Evolutionary conservation across 305 asterid genomes (phyloP), one percentile per base, ranked within the genome.

Genomic region (Fraxinus albicans): DNA sequence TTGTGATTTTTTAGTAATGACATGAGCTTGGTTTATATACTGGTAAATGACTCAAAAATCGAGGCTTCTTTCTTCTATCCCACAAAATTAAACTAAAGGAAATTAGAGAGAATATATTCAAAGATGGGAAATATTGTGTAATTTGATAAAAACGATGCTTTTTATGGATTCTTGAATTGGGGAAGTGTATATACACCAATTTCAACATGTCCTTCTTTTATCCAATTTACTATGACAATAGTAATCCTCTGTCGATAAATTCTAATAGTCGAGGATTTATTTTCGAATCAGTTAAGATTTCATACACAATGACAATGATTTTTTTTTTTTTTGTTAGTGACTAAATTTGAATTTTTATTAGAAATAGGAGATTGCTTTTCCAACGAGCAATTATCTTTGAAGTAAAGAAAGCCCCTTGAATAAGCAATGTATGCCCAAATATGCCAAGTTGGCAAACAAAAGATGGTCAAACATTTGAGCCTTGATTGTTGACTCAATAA

Each of bases 61-160:
- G 92, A 87, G 92, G 86, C 50, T 82, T 82, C 76, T 79, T 85
- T 88, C 85, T 72, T 83, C 15, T 13, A 29, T 69, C 36, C 75
- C 75, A 27, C 38, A 31, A 67, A 69, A 67, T 67, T 69, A 23
- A 73, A 63, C 3, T 17, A 36, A 74, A 80, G 77, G 34, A 80
- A 82, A 84, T 60, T 81, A 78, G 27, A 8, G 76, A 86, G 87
- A 85, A 85, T 85, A 85, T 88, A 88, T 84, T 84, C 86, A 86
- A 85, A 90, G 92, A 86, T 44, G 85, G 84, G 63, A 87, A 85
- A 84, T 83, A 35, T 89, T 90, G 90, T 86, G 89, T 82, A 90
- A 88, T 93, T 91, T 93, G 91, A 94, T 90, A 90, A 93, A 34
- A 36, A 85, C 50, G 83, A 91, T 90, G 90, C 97, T 93, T 93